Base-by-base conservation (phyloP, 2,329 filamentous ascomycete species). In the Fusarium scirpi region DNA sequence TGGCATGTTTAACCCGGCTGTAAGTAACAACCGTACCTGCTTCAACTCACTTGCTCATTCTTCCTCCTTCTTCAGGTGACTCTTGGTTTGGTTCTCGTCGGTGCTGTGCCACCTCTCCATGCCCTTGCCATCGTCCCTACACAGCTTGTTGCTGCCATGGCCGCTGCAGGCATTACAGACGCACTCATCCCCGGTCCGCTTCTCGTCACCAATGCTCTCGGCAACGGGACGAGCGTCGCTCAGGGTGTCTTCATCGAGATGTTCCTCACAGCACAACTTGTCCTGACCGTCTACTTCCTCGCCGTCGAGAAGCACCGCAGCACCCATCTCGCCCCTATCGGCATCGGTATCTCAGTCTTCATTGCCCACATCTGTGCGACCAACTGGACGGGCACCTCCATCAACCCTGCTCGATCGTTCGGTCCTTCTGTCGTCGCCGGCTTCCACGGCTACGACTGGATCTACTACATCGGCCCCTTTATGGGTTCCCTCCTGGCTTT, bases 301-400 rank as follows among this genome's bases (percentile, higher is more conserved):
- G 91, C 90, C 0, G 87, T 89, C 6, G 90, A 93, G 77, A 93
- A 94, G 80, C 91, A 93, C 78, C 89, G 90, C 46, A 88, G 88
- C 4, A 94, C 91, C 0, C 92, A 86, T 75, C 80, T 93, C 2
- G 91, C 91, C 0, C 91, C 92, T 0, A 81, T 94, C 6, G 91
- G 90, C 15, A 92, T 94, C 71, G 92, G 92, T 2, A 79, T 93
- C 4, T 84, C 91, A 0, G 84, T 94, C 56, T 93, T 94, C 77
- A 85, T 93, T 45, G 81, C 81, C 8, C 80, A 86, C 76, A 77
- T 85, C 53, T 79, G 77, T 40, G 80, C 81, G 27, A 82, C 84
- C 24, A 82, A 82, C 68, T 86, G 80, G 69, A 85, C 85, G 3
- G 83, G 83, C 24, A 84, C 82, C 8, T 82, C 80, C 12, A 79